Evolutionary conservation across 306 rosid species (phyloP), one percentile per base, ranked within the genome.

Genomic region (Datisca glomerata): DNA sequence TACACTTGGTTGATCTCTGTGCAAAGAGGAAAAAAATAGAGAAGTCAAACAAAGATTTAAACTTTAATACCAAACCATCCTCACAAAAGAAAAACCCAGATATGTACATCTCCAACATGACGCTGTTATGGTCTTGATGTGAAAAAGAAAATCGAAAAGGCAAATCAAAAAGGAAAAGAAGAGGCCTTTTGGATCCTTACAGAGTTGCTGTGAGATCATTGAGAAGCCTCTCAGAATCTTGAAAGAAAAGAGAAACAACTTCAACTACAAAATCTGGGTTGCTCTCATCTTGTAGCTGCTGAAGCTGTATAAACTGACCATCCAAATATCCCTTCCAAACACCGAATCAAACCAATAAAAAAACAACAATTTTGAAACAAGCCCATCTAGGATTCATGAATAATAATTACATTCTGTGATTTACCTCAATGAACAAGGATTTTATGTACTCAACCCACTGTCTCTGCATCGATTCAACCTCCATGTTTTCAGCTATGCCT

Each of bases 171-270:
- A 41, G 4, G 32, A 56, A 5, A 27, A 37, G 45, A 20, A 46
- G 46, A 21, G 20, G 33, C 17, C n/a, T n/a, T n/a, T 39, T 22
- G 60, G 45, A 36, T 43, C 38, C 84, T 78, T 45, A 91, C 98
- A 91, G 49, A 55, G 92, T 78, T 59, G 57, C 49, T 44, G 92
- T 62, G 50, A 91, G 85, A 69, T 91, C 91, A 64, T 66, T 75
- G 56, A 91, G 92, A 69, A 91, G 93, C 80, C 70, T 85, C 69
- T 84, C 96, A 45, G 98, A 75, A 69, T 91, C 98, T 46, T 80
- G 91, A 71, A 80, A 91, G 80, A 91, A 91, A 51, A 91, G 85
- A 59, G 92, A 75, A 19, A 71, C 92, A 12, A 91, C 98, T 73
- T 91, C 98, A 60, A 66, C 71, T 5, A 91, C 98, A 66, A 91